These are phyloP conservation scores for Pseudopithomyces chartarum DNA, from an alignment of 2,329 filamentous ascomycete genomes.

Conservation along the genomic window DNA sequence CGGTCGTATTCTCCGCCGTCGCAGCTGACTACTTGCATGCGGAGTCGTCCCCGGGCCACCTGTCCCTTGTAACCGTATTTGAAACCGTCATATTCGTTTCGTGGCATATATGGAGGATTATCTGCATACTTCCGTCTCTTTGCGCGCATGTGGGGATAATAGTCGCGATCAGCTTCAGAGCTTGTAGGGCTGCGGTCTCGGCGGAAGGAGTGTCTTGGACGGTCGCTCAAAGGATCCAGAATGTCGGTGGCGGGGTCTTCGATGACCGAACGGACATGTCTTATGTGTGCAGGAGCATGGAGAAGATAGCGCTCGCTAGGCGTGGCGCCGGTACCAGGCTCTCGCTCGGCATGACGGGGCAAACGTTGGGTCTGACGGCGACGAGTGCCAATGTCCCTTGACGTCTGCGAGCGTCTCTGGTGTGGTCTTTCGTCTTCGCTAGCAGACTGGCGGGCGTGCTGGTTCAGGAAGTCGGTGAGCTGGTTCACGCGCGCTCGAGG, in stretches of 20 bases:
- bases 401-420: conserved; percentile 13
- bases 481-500: conserved; percentile 3
- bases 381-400: conserved; percentile 10
- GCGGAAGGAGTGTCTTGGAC: conserved; percentile 23
- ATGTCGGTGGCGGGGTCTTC: conserved; percentile 28
- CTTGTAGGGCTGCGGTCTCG: conserved; percentile 30
- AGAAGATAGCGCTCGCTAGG: conserved; percentile 45
- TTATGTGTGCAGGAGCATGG: conserved; percentile 37
- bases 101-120: conserved; percentile 33
- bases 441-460: conserved; percentile 7
- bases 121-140: conserved; percentile 46
- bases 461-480: conserved; percentile 1
- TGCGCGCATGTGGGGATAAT: conserved; percentile 28
- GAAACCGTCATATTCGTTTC: conserved; percentile 53
- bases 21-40: conserved; percentile 87
- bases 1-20: conserved; percentile 76
- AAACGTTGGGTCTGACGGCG: conserved; percentile 19
- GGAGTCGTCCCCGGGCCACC: conserved; percentile 78
- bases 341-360: conserved; percentile 26
- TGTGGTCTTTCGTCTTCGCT: background rate
- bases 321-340: conserved; percentile 26
- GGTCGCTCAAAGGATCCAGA: conserved; percentile 29
- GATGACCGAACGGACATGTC: conserved; percentile 28
- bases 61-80: conserved; percentile 88
- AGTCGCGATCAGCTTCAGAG: conserved; percentile 4